Conservation (phyloP, 2,329 filamentous ascomycete species). For the Madurella mycetomatis region DNA sequence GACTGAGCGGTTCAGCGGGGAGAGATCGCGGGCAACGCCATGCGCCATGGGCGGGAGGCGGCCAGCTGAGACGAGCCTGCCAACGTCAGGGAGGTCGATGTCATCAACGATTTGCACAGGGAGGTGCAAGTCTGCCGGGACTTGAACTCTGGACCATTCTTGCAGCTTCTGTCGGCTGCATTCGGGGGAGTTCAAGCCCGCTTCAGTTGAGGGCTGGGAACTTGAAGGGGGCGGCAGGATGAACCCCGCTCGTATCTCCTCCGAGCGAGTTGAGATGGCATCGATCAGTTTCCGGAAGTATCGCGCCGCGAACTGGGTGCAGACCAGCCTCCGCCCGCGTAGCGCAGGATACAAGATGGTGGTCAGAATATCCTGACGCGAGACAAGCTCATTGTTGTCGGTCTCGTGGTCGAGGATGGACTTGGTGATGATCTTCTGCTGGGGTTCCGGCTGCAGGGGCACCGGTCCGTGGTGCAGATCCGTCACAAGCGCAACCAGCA, state of each 20-base stretch:
- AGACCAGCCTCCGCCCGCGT: constrained; percentile 52
- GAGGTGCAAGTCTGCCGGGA: constrained; percentile 41
- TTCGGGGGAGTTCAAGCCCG: neutral
- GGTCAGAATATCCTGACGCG: constrained; percentile 37
- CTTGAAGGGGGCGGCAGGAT: constrained; percentile 39
- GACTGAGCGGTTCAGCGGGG: constrained; percentile 57
- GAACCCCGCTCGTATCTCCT: constrained; percentile 53
- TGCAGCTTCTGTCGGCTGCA: constrained; percentile 30
- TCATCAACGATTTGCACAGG: constrained; percentile 55
- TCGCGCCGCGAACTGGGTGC: constrained; percentile 59
- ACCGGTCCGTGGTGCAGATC: constrained; percentile 61
- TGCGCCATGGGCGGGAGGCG: constrained; percentile 49
- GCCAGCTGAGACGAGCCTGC: constrained; percentile 34
- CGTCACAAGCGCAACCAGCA: constrained; percentile 67
- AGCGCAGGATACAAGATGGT: constrained; percentile 59
- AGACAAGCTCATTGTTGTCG: constrained; percentile 51
- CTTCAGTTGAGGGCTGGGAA: neutral
- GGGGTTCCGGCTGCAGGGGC: constrained; percentile 38
- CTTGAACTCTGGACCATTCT: constrained; percentile 34
- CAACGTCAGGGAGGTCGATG: constrained; percentile 34
- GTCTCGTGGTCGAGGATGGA: constrained; percentile 45
- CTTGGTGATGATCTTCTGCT: constrained; percentile 58
- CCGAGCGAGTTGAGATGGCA: constrained; percentile 57
- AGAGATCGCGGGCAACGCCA: constrained; percentile 28
- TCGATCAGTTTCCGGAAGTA: constrained; percentile 64